Evolutionary conservation across 2,329 filamentous ascomycete species (phyloP), one percentile per base, ranked within the genome.

Genomic region (Botryotinia convoluta): DNA sequence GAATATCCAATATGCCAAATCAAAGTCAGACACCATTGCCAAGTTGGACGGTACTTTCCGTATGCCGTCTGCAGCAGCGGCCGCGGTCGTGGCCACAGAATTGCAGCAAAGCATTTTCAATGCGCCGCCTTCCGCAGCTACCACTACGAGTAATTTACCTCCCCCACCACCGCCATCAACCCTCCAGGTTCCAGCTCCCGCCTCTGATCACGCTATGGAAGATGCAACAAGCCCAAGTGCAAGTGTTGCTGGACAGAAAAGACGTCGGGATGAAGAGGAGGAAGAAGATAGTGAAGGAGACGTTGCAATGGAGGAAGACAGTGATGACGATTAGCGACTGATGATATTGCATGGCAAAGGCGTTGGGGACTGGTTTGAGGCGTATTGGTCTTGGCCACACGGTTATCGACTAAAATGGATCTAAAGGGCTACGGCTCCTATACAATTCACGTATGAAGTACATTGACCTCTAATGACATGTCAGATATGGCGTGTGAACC

Each of bases 41-140:
- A 97, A 97, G 83, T 90, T 99, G 71, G 95, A 97, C 77, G 96
- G 96, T 75, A 95, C 93, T 22, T 97, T 94, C 84, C 91, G 91
- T 80, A 87, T 93, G 77, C 90, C 93, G 22, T 84, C 85, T 59
- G 84, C 86, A 42, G 86, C 84, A 42, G 86, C 87, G 72, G 84
- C 85, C 70, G 85, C 84, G 59, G 87, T 89, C 71, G 88, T 89
- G 79, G 88, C 92, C 77, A 94, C 92, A 5, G 91, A 93, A 77
- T 85, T 93, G 63, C 92, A 94, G 81, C 91, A 93, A 81, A 93
- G 91, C 80, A 93, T 96, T 78, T 95, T 95, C 85, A 91, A 91
- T 80, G 91, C 89, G 10, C 88, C 89, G 29, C 87, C 89, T 2
- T 87, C 85, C 7, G 81, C 84, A 8, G 60, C 87, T 81, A 78